Conservation (phyloP, 768 basidiomycete species). For the Tylopilus balloui region DNA sequence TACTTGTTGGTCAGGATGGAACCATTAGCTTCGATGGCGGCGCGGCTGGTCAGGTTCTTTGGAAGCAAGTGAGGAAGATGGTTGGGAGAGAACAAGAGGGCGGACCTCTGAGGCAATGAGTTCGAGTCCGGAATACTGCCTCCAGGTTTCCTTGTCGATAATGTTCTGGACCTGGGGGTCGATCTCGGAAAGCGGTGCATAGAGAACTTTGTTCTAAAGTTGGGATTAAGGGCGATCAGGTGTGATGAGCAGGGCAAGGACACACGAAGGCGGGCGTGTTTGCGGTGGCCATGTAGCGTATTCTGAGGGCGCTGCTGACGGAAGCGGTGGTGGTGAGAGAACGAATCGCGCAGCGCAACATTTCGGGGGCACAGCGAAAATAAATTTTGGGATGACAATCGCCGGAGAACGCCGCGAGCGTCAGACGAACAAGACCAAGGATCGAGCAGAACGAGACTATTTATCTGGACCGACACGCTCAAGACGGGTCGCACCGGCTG, state of each 20-base stretch:
- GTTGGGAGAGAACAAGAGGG: neutral
- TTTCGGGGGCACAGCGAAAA: slow-evolving; percentile 17
- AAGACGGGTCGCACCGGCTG: too few species aligned
- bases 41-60: slow-evolving; percentile 93
- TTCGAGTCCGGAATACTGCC: slow-evolving; percentile 95
- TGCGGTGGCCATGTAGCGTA: slow-evolving; percentile 56
- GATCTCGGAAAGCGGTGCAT: slow-evolving; percentile 80
- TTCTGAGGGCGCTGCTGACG: slow-evolving; percentile 6
- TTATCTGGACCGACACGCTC: too few species aligned
- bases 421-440: too few species aligned
- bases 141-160: slow-evolving; percentile 99
- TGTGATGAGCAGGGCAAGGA: slow-evolving; percentile 7
- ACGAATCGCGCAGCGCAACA: slow-evolving; percentile 30
- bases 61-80: neutral
- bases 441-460: too few species aligned
- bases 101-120: slow-evolving; percentile 97
- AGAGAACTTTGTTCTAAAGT: slow-evolving; percentile 84
- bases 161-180: slow-evolving; percentile 96
- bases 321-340: slow-evolving; percentile 25
- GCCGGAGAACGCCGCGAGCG: slow-evolving; percentile 22
- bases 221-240: neutral
- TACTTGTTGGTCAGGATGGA: slow-evolving; percentile 99
- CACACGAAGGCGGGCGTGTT: slow-evolving; percentile 61
- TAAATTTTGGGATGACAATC: slow-evolving; percentile 13
- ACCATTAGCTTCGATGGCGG: slow-evolving; percentile 97